A percentile compares a stretch with the other conserved stretches of the same genome.
Evolutionary conservation across 2,329 filamentous ascomycete species (phyloP).

Genomic region (Pezizomycotina sp.): DNA sequence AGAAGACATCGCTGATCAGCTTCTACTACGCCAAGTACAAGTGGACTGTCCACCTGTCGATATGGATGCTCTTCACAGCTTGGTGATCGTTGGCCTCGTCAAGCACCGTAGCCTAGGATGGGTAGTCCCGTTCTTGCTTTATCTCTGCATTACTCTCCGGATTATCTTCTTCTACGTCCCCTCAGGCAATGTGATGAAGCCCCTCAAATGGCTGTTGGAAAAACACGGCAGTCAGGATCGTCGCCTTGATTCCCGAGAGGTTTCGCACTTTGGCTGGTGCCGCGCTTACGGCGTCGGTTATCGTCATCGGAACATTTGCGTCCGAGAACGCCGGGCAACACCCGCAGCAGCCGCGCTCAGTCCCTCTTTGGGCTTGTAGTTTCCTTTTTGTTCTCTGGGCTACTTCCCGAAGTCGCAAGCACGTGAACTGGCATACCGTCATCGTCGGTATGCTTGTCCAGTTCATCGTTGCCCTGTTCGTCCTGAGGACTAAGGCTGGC

Average conservation of each 20-base stretch:
- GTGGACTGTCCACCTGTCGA: constrained; percentile 8
- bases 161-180: constrained; percentile 59
- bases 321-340: constrained; percentile 58
- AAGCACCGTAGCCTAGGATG: constrained; percentile 58
- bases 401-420: constrained; percentile 53
- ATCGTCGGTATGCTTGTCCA: constrained; percentile 79
- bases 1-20: constrained; percentile 4
- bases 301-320: constrained; percentile 62
- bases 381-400: constrained; percentile 51
- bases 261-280: constrained; percentile 48
- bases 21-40: constrained; percentile 11
- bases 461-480: constrained; percentile 77
- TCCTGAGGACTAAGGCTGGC: constrained; percentile 61
- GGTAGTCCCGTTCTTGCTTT: constrained; percentile 71
- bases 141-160: constrained; percentile 56
- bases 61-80: constrained; percentile 40
- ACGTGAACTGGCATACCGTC: constrained; percentile 58
- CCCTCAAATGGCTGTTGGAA: constrained; percentile 53
- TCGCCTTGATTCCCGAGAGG: constrained; percentile 48
- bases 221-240: constrained; percentile 43
- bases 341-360: constrained; percentile 59
- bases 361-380: constrained; percentile 62
- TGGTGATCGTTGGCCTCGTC: constrained; percentile 63
- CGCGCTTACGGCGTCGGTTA: constrained; percentile 47
- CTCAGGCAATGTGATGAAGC: constrained; percentile 46